Base-by-base conservation (phyloP, 225 moss, liverwort and hornwort species). In the Climacium dendroides region DNA sequence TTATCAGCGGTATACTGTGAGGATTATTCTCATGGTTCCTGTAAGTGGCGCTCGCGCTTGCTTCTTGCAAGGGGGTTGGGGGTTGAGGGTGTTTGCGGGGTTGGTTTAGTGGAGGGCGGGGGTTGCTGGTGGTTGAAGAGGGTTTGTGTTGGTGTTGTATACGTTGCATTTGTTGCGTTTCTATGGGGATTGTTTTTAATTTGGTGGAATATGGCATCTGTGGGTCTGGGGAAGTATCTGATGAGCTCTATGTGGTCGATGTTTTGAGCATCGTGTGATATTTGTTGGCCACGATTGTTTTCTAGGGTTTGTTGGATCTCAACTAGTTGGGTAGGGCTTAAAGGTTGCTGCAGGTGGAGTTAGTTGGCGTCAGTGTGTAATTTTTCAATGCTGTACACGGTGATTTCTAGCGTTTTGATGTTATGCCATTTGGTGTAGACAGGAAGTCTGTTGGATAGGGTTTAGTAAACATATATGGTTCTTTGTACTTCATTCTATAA, bases 11-110 rank as follows among this genome's bases (percentile, higher is more conserved):
- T 93, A 94, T 54, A 94, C 91, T 85, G 94, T 94, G 53, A 85
- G 94, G 86, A 94, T 94, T 74, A 94, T 94, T 84, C 84, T 93
- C 24, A 94, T 94, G 94, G 88, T 94, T 59, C 94, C 94, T 90
- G 94, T 94, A 91, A 94, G 94, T 91, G 61, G n/a, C 28, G 63
- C 52, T 48, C 15, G 74, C 85, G 78, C 72, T 79, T 62, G 48
- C 57, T 53, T 39, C 52, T 73, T 80, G 34, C 2, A 15, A 15
- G 11, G 15, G 55, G 47, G 13, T 15, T 30, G 22, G 65, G 58
- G 58, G 37, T 3, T 11, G 8, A 34, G 63, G 74, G 26, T 25
- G 52, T 23, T 52, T 35, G 75, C 53, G 35, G 53, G 35, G 13
- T 52, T 75, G 52, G 75, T 75, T 22, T 34, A 74, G 15, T 47